Base-by-base conservation (phyloP, 2,329 filamentous ascomycete genomes). In the Coniosporium tulheliwenetii region DNA sequence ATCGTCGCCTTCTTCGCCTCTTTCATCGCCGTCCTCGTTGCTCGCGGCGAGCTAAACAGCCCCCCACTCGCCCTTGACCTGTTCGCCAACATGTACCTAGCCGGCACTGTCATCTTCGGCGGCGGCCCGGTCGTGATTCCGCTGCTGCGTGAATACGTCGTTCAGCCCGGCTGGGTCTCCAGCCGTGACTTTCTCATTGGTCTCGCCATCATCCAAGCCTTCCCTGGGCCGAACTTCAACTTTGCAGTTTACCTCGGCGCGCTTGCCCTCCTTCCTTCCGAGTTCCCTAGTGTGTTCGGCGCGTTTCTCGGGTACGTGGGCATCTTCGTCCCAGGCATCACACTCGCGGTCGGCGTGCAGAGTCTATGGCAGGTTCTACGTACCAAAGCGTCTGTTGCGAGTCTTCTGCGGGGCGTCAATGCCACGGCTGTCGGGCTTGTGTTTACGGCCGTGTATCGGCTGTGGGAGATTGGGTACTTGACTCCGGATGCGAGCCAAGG, bases 11-110 rank as follows among this genome's bases (percentile, higher is more conserved):
- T 81, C 52, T 61, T 80, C 4, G 49, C 56, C 3, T 67, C 66
- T 2, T 82, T 85, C 46, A 59, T 73, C 38, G 49, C 61, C 2
- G 52, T 81, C 15, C 70, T 84, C 53, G 62, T 71, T 10, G 31
- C 67, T 53, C 56, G 66, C 51, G 45, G 57, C 59, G 38, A 59
- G 1, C 38, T 69, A 9, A 43, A 56, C 0, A 35, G 52, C 8
- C 58, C 58, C 0, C 64, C 73, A 0, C 57, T 75, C 0, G 56
- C 69, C 0, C 75, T 75, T 47, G 64, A 70, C 38, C 67, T 85
- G 15, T 85, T 85, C 49, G 66, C 77, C 4, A 85, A 82, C 54
- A 71, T 85, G 59, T 84, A 79, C 50, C 73, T 85, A 0, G 81
- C 80, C 0, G 81, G 80, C 0, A 85, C 80, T 1, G 64, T 66